Conservation (phyloP, 148 eudicot genomes). For the Fagopyrum homotropicum region DNA sequence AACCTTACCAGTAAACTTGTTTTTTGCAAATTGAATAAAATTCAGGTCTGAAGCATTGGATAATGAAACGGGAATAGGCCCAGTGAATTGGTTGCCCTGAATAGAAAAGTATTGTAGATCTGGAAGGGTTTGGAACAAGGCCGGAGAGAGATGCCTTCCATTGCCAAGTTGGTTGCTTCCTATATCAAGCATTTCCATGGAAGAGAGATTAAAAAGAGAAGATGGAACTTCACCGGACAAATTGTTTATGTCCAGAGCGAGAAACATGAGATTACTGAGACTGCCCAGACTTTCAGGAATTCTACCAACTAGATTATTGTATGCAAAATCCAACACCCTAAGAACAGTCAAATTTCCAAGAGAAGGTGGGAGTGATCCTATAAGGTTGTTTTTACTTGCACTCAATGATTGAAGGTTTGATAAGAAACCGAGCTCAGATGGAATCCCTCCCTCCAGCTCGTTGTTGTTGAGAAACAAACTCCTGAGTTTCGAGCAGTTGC, state of each 20-base stretch:
- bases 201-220: conserved; percentile 22
- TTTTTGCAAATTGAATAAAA: background rate
- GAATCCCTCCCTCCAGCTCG: conserved; percentile 18
- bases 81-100: conserved; percentile 6
- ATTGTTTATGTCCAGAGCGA: conserved; percentile 3
- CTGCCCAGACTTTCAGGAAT: conserved; percentile 19
- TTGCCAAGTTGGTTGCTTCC: conserved; percentile 14
- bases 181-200: background rate
- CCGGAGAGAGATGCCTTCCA: conserved; percentile 18
- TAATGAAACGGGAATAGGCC: conserved; percentile 20
- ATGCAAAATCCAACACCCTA: background rate
- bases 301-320: conserved; percentile 13
- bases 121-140: conserved; percentile 17
- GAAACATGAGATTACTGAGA: background rate
- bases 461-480: background rate
- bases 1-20: conserved; percentile 18
- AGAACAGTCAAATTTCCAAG: conserved; percentile 21
- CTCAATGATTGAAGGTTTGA: background rate
- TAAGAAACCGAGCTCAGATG: conserved; percentile 13
- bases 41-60: conserved; percentile 17
- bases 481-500: conserved; percentile 9
- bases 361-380: conserved; percentile 18
- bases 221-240: conserved; percentile 20
- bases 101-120: conserved; percentile 12
- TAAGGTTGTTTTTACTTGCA: conserved; percentile 8